phyloP scores from a whole-genome alignment of 2,329 filamentous ascomycete species.

The Fusarium kyushuense region DNA sequence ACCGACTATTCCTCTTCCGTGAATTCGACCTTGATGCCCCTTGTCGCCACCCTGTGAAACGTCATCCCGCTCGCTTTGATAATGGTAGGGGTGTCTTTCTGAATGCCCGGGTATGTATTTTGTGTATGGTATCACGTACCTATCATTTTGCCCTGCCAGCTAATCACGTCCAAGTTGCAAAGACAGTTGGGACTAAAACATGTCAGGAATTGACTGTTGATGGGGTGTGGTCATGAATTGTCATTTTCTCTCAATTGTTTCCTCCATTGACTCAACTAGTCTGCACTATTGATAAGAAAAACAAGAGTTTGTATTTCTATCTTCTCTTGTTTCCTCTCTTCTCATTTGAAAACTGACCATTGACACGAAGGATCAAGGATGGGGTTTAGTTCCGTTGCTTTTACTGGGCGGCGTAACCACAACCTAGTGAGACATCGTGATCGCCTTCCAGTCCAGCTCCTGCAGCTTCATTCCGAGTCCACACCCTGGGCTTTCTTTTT shows the following conservation, averaged over 20 bases:
- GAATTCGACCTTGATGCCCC: not conserved
- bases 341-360: slow-evolving; percentile 7
- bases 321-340: slow-evolving; percentile 9
- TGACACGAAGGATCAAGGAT: not conserved
- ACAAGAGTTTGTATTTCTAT: not conserved
- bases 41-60: slow-evolving; percentile 34
- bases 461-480: slow-evolving; percentile 28
- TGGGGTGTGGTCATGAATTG: not conserved
- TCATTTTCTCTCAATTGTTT: slow-evolving; percentile 19
- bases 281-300: not conserved
- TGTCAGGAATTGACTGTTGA: not conserved
- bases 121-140: slow-evolving; percentile 1
- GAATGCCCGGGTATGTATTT: not conserved
- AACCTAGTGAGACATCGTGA: slow-evolving; percentile 24
- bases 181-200: slow-evolving; percentile 10
- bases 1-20: slow-evolving; percentile 14
- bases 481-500: not conserved
- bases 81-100: not conserved
- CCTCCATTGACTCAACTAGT: slow-evolving; percentile 10
- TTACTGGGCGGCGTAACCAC: slow-evolving; percentile 18
- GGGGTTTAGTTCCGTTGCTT: slow-evolving; percentile 37
- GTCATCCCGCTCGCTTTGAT: slow-evolving; percentile 15
- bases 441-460: slow-evolving; percentile 19
- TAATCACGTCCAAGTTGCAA: slow-evolving; percentile 23
- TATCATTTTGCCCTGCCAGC: slow-evolving; percentile 4